Evolutionary conservation across 2,329 filamentous ascomycete genomes (phyloP), one percentile per base, ranked within the genome.

Genomic region (Aaosphaeria pasadenensis): DNA sequence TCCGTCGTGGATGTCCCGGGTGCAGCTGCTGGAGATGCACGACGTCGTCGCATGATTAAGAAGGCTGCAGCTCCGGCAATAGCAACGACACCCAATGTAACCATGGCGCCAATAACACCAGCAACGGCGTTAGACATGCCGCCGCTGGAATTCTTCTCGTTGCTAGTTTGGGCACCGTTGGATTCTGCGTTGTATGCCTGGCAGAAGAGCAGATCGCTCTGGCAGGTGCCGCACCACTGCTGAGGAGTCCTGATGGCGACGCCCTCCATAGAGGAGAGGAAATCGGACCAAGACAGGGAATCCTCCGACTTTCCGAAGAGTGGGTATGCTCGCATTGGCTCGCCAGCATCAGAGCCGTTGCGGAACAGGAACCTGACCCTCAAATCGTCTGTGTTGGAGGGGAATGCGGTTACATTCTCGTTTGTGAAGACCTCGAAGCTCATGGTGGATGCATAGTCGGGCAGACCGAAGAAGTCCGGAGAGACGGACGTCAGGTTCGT

Each of bases 281-380:
- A 82, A 11, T 80, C 77, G 1, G 51, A 57, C 62, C 76, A 81
- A 1, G 64, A 59, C 46, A 81, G 71, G 5, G 72, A 69, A 2
- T 65, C 68, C 38, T 71, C 63, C 4, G 35, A 31, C 54, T 70
- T 71, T 31, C 72, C 71, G 56, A 82, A 81, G 4, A 81, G 58
- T 4, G 77, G 71, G 53, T 77, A 80, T 1, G 67, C 50, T 13
- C 59, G 52, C 30, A 70, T 65, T 1, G 56, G 54, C 39, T 40
- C 39, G n/a, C 62, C 51, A 7, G 52, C 44, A 4, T 40, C 39
- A 1, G 78, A 78, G 30, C 77, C 77, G 53, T 82, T 82, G 49
- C 74, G 76, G 63, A 80, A 74, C 41, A 75, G 64, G 58, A 82
- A 79, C 31, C 77, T 73, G 43, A 82, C 75, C 57, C 67, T 77